Percentiles rank a stretch among this genome's conserved stretches.
phyloP scores from a whole-genome alignment of 345 rosid genomes.

The Populus simonii region DNA sequence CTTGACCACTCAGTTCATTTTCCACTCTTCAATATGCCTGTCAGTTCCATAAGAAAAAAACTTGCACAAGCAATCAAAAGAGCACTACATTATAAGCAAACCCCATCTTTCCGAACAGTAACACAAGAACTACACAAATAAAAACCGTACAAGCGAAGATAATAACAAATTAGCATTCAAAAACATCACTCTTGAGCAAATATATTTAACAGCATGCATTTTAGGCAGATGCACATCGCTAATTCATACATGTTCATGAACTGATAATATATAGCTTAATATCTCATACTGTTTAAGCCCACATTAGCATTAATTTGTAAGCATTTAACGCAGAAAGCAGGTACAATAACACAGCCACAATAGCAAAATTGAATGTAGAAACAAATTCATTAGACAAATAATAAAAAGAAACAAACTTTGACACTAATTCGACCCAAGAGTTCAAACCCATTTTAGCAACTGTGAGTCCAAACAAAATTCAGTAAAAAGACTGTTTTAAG shows the following conservation, averaged over 20 bases:
- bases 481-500: neutral
- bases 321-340: neutral
- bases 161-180: neutral
- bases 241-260: neutral
- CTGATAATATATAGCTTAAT: neutral
- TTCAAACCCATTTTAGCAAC: neutral
- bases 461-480: neutral
- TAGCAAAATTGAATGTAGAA: neutral
- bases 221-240: neutral
- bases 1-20: neutral
- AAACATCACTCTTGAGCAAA: neutral
- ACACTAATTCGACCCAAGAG: neutral
- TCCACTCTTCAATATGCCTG: neutral
- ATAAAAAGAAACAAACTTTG: neutral
- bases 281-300: neutral
- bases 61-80: neutral
- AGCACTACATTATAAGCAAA: neutral
- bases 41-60: neutral
- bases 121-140: neutral
- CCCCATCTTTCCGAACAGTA: neutral
- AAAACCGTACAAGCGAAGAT: neutral
- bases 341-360: neutral
- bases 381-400: neutral
- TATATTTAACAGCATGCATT: neutral
- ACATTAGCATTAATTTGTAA: neutral